Percentiles rank a stretch among this genome's conserved stretches.
phyloP scores from a whole-genome alignment of 495 filamentous ascomycete species.

The Penicillium robsamsonii region DNA sequence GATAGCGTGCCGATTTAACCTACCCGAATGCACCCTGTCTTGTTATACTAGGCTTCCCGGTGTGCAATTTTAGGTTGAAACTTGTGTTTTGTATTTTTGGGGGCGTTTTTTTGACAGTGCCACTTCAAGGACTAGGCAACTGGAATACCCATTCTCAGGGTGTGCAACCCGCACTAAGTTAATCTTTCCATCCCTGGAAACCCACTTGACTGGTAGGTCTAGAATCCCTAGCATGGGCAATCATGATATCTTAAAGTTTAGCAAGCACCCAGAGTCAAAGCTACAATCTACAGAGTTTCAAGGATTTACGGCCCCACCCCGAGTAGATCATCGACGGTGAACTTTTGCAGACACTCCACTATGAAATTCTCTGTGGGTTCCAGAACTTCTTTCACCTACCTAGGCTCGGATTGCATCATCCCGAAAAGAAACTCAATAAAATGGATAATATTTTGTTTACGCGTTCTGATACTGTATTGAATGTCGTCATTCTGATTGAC shows the following conservation, averaged over 20 bases:
- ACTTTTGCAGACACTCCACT: slow-evolving; percentile 16
- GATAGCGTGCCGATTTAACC: slow-evolving; percentile 22
- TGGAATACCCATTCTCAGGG: not conserved
- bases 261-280: not conserved
- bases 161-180: not conserved
- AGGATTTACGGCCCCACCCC: slow-evolving; percentile 20
- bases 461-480: not conserved
- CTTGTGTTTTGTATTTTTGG: not conserved
- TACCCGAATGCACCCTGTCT: slow-evolving; percentile 23
- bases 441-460: slow-evolving; percentile 4
- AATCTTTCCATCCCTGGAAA: not conserved
- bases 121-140: not conserved
- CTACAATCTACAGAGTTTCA: slow-evolving; percentile 3
- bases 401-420: slow-evolving; percentile 17
- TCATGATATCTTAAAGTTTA: not conserved
- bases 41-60: slow-evolving; percentile 12
- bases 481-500: slow-evolving; percentile 2
- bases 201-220: not conserved
- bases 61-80: slow-evolving; percentile 4
- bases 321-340: slow-evolving; percentile 24
- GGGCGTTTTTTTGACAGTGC: not conserved
- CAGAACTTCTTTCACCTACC: slow-evolving; percentile 16
- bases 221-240: not conserved
- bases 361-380: slow-evolving; percentile 14
- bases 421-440: slow-evolving; percentile 2